Base-by-base conservation (phyloP, 1,139 yeast genomes). In the Lodderomyces parapsilosis region DNA sequence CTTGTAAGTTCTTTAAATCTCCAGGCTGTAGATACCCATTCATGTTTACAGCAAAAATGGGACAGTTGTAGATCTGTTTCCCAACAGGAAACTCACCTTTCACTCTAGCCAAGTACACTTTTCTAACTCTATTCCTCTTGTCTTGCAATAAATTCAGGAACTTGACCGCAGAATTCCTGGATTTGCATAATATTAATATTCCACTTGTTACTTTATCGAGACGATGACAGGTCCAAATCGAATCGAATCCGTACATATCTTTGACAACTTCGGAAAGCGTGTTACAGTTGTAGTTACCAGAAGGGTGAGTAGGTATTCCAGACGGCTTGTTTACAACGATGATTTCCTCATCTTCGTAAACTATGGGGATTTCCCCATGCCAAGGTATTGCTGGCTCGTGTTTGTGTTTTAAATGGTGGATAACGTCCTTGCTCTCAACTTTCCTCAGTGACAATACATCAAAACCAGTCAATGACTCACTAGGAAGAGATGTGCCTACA, bases 271-370 rank as follows among this genome's bases (percentile, higher is more conserved):
- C 88, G 0, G 83, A 77, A 18, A 86, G 57, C 0, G 88, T 71
- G 54, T 87, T 85, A 52, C 71, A 74, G 47, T 66, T 65, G 55
- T 79, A 86, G 43, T 75, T 75, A 3, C 89, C 88, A 0, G 87
- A 79, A 0, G 96, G 95, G 60, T 87, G 96, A 1, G 87, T 82
- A 0, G 95, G 94, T 0, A 86, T 66, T 0, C 95, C 95, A 8
- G 79, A 66, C 0, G 95, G 95, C 55, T 87, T 87, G 57, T 83
- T 73, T 2, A 86, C 70, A 15, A 87, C 88, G 2, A 87, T 47
- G 1, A 80, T 42, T 4, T 75, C 67, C 1, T 68, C 71, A 53
- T 75, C 74, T 46, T 80, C 76, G 52, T 58, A 65, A 0, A 85
- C 55, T 0, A 81, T 64, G 17, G 72, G 66, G 4, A 82, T 49